Evolutionary conservation across 768 basidiomycete genomes (phyloP).

Genomic region (Leccinum subgranulosum): DNA sequence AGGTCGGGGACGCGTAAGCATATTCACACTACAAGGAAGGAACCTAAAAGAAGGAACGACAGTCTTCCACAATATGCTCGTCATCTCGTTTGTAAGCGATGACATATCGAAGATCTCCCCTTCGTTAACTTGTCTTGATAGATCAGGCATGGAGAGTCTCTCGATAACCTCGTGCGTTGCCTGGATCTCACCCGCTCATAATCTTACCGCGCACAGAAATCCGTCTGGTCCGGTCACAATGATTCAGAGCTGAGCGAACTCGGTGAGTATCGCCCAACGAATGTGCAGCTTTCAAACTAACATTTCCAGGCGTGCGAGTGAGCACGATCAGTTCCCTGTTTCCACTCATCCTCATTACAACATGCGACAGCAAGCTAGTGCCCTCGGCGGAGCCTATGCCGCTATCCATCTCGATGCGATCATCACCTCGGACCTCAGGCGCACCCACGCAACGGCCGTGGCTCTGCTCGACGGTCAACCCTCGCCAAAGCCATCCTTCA

Average conservation of each 20-base stretch:
- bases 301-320: conserved; percentile 54
- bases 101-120: background rate
- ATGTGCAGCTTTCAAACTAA: background rate
- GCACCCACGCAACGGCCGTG: conserved; percentile 60
- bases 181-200: background rate
- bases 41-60: too few species aligned
- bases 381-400: conserved; percentile 54
- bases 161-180: conserved; percentile 61
- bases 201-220: conserved; percentile 27
- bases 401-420: conserved; percentile 50
- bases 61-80: conserved; percentile 14
- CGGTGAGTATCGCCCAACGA: conserved; percentile 41
- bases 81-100: conserved; percentile 25
- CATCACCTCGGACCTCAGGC: conserved; percentile 63
- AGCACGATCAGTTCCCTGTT: conserved; percentile 7
- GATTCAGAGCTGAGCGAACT: conserved; percentile 75
- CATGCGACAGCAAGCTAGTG: conserved; percentile 57
- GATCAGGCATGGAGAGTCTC: conserved; percentile 78
- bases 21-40: too few species aligned
- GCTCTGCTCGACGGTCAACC: conserved; percentile 50
- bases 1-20: conserved; percentile 26
- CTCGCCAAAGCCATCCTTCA: conserved; percentile 44
- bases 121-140: conserved; percentile 20
- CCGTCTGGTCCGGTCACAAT: conserved; percentile 72
- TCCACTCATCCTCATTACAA: background rate